Percentiles rank a stretch among this genome's conserved stretches.
Conservation (phyloP, 164 flowering plant genomes). For the Amborella trichopoda region DNA sequence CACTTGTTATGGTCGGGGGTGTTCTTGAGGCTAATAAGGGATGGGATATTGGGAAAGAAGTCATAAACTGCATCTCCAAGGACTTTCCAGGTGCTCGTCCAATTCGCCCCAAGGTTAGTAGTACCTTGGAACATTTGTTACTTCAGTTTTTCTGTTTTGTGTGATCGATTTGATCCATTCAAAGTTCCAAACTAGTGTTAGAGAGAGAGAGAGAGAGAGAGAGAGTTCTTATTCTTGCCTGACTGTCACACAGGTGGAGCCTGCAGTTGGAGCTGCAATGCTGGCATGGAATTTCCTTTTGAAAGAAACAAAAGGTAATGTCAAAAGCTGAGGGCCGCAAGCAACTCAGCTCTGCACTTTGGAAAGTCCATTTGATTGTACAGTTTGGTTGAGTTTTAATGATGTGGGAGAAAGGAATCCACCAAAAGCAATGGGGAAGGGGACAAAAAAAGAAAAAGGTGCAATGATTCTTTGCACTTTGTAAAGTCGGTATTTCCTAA, state of each 20-base stretch:
- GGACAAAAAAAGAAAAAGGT: too few species aligned
- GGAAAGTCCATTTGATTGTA: too few species aligned
- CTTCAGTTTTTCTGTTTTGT: not conserved
- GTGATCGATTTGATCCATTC: not conserved
- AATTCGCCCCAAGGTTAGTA: slow-evolving; percentile 82
- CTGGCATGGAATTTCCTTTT: slow-evolving; percentile 59
- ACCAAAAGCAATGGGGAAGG: too few species aligned
- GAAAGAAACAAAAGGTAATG: slow-evolving; percentile 27
- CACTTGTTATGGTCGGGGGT: slow-evolving; percentile 95
- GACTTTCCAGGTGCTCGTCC: slow-evolving; percentile 58
- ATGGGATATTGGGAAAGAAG: slow-evolving; percentile 88
- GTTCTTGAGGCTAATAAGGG: slow-evolving; percentile 79
- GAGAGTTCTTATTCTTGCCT: not conserved
- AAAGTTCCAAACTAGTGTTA: not conserved
- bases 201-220: not conserved
- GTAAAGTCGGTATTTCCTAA: too few species aligned
- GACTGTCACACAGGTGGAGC: slow-evolving; percentile 55
- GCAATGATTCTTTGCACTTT: too few species aligned
- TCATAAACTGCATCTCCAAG: slow-evolving; percentile 35
- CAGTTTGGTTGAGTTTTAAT: too few species aligned
- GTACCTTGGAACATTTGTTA: not conserved
- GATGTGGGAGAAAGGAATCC: too few species aligned
- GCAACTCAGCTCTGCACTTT: too few species aligned
- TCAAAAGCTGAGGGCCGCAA: slow-evolving; percentile 24
- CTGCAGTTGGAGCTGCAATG: slow-evolving; percentile 93